These are phyloP conservation scores for Phalaenopsis aphrodite DNA, from an alignment of 106 monocot species.

Conservation along the genomic window DNA sequence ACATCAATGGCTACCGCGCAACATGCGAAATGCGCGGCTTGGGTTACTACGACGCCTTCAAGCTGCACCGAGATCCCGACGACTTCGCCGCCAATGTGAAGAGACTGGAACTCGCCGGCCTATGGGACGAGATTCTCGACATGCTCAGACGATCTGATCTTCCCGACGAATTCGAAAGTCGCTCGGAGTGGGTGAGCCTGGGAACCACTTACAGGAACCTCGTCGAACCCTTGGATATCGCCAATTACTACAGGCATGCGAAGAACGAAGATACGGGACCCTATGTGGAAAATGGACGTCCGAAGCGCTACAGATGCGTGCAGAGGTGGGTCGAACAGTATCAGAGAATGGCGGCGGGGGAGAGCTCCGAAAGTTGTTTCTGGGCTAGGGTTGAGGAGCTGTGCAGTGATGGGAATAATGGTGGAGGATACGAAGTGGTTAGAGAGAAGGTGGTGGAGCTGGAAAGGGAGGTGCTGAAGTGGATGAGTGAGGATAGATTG, in stretches of 20 bases:
- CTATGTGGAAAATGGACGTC: slow-evolving; percentile 42
- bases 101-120: slow-evolving; percentile 43
- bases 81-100: slow-evolving; percentile 49
- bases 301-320: slow-evolving; percentile 33
- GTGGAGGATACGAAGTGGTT: slow-evolving; percentile 15
- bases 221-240: slow-evolving; percentile 55
- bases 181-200: slow-evolving; percentile 34
- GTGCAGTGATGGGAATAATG: slow-evolving; percentile 16
- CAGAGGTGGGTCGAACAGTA: slow-evolving; percentile 40
- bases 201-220: slow-evolving; percentile 36
- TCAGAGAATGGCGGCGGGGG: slow-evolving; percentile 16
- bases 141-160: slow-evolving; percentile 43
- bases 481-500: slow-evolving; percentile 18
- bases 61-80: slow-evolving; percentile 25
- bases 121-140: slow-evolving; percentile 55
- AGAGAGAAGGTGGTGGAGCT: slow-evolving; percentile 25
- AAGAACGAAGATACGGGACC: slow-evolving; percentile 59
- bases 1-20: slow-evolving; percentile 20
- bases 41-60: slow-evolving; percentile 55
- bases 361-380: slow-evolving; percentile 38
- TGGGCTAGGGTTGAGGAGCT: slow-evolving; percentile 52
- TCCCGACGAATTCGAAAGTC: slow-evolving; percentile 36
- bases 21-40: slow-evolving; percentile 27
- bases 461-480: slow-evolving; percentile 17
- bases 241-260: slow-evolving; percentile 46